Conservation (phyloP, 495 filamentous ascomycete species). For the Aspergillus wentii region DNA sequence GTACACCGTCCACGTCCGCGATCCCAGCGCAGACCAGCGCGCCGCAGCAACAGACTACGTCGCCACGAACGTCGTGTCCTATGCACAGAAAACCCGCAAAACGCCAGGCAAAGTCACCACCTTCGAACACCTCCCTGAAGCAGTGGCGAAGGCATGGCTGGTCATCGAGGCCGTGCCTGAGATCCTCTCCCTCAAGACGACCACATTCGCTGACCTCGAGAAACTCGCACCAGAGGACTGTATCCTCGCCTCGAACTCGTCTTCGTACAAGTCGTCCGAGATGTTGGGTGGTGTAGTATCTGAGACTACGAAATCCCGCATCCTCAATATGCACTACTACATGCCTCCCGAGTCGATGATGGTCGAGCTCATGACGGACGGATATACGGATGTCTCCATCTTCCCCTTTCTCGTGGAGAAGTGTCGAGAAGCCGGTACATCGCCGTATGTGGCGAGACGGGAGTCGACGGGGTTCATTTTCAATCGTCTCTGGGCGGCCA, state of each 20-base stretch:
- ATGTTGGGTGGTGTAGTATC: conserved; percentile 38
- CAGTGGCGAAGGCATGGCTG: conserved; percentile 40
- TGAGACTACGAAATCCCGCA: conserved; percentile 20
- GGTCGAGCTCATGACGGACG: conserved; percentile 50
- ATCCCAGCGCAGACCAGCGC: conserved; percentile 33
- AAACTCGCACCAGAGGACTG: conserved; percentile 32
- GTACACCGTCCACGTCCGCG: conserved; percentile 35
- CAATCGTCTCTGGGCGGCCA: conserved; percentile 47
- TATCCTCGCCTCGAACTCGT: conserved; percentile 50
- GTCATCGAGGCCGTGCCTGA: conserved; percentile 54
- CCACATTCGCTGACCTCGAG: conserved; percentile 44
- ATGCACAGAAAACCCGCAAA: conserved; percentile 24
- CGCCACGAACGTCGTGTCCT: conserved; percentile 26
- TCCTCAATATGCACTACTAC: conserved; percentile 43
- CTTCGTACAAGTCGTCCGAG: conserved; percentile 39
- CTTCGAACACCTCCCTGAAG: conserved; percentile 29
- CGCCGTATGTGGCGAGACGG: conserved; percentile 35
- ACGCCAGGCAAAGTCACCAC: conserved; percentile 19
- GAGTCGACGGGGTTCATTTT: conserved; percentile 49
- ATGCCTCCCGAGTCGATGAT: conserved; percentile 38
- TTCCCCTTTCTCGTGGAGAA: conserved; percentile 34
- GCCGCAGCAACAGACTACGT: conserved; percentile 31
- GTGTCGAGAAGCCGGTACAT: conserved; percentile 33
- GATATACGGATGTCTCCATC: conserved; percentile 31
- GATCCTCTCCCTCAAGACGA: conserved; percentile 45